Percentiles rank a stretch among this genome's conserved stretches.
phyloP scores from a whole-genome alignment of 345 rosid species.

The Dimocarpus longan region DNA sequence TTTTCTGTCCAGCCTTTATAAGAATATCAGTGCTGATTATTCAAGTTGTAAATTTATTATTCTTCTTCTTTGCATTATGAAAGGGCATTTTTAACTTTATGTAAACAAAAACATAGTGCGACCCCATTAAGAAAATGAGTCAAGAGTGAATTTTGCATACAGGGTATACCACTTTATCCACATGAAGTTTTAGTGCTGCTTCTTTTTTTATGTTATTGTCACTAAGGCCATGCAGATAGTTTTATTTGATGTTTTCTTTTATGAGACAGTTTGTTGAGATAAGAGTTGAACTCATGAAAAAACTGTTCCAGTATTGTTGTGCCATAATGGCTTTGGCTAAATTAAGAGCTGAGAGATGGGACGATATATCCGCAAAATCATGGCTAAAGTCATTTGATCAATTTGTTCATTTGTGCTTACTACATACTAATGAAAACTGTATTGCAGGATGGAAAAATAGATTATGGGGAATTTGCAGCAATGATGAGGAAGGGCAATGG shows the following conservation, averaged over 20 bases:
- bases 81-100: no score
- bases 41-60: neutral
- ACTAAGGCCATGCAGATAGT: neutral
- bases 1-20: slow-evolving; percentile 8
- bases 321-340: neutral
- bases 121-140: neutral
- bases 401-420: neutral
- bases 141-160: no score
- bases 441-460: slow-evolving; percentile 74
- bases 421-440: neutral
- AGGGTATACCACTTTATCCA: neutral
- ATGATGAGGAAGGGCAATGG: slow-evolving; percentile 84
- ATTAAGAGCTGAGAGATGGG: neutral
- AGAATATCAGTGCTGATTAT: neutral
- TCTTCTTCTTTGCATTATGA: no score
- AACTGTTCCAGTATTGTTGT: neutral
- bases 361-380: neutral
- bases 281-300: neutral
- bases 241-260: neutral
- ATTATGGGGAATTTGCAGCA: slow-evolving; percentile 72
- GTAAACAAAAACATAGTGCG: neutral
- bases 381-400: neutral
- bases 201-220: neutral
- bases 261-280: slow-evolving; percentile 2
- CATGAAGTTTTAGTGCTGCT: neutral